A percentile compares a stretch with the other conserved stretches of the same genome.
phyloP scores from a whole-genome alignment of 306 rosid species.

The Begonia peltatifolia region DNA sequence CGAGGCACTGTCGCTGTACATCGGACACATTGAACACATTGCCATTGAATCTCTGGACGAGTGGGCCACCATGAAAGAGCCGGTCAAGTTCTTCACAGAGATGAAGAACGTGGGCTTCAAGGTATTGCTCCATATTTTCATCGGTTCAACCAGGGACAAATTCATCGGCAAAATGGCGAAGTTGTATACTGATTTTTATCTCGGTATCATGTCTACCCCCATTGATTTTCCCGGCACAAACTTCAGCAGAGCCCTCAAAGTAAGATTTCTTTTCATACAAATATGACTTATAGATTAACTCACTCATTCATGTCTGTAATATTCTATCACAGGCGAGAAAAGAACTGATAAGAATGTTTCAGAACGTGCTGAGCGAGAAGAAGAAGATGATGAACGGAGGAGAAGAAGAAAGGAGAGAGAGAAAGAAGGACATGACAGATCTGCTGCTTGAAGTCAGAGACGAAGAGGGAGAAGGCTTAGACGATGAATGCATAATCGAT shows the following conservation, averaged over 20 bases:
- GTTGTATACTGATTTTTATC: conserved; percentile 1
- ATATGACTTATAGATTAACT: not conserved
- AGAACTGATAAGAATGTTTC: conserved; percentile 6
- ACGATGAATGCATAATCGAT: conserved; percentile 15
- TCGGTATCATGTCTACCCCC: conserved; percentile 4
- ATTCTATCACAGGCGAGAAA: conserved; percentile 8
- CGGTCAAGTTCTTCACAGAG: conserved; percentile 13
- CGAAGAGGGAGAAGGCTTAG: conserved; percentile 16
- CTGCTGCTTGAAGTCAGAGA: conserved; percentile 12
- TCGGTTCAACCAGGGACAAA: conserved; percentile 4
- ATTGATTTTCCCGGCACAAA: conserved; percentile 13
- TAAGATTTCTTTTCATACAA: not conserved
- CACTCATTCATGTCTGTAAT: too few species aligned
- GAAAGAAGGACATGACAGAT: conserved; percentile 19
- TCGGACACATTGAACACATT: conserved; percentile 3
- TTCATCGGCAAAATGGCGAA: conserved; percentile 2
- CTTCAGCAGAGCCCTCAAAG: conserved; percentile 11
- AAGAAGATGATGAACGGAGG: not conserved
- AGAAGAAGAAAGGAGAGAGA: not conserved
- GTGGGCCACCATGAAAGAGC: conserved; percentile 16
- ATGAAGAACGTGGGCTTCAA: conserved; percentile 10
- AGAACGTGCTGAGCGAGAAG: conserved; percentile 7
- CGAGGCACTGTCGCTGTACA: conserved; percentile 9
- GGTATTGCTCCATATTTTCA: not conserved
- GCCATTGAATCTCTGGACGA: conserved; percentile 8